Percentiles rank a stretch among this genome's conserved stretches.
Conservation (phyloP, 2,329 filamentous ascomycete genomes). For the Lomentospora prolificans region DNA sequence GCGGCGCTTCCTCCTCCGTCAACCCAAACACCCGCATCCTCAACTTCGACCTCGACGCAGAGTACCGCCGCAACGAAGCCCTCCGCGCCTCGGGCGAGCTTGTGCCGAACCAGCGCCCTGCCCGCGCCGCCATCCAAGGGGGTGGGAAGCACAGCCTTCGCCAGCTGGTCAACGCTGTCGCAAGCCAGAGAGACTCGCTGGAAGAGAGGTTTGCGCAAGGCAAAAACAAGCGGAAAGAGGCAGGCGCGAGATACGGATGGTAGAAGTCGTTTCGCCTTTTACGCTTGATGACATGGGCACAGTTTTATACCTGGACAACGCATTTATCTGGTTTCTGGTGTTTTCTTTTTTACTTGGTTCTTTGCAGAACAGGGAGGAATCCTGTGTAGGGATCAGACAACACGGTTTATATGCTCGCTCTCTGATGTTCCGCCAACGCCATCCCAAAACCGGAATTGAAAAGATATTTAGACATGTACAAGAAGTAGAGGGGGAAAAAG, state of each 20-base stretch:
- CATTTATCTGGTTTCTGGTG: neutral
- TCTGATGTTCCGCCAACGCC: constrained; percentile 1
- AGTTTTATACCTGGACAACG: too few relatives aligned
- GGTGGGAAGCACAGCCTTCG: constrained; percentile 69
- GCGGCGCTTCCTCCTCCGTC: constrained; percentile 29
- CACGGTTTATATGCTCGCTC: neutral
- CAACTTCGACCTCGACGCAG: constrained; percentile 80
- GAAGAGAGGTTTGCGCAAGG: constrained; percentile 87
- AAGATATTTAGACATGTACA: neutral
- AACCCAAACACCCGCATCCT: constrained; percentile 47
- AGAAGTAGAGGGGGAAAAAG: neutral
- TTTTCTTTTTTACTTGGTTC: neutral
- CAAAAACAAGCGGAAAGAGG: constrained; percentile 69
- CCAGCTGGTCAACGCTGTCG: constrained; percentile 76
- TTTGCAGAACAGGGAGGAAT: neutral
- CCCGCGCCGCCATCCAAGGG: constrained; percentile 71
- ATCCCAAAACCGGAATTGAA: neutral
- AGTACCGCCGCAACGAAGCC: constrained; percentile 78
- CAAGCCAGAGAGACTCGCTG: constrained; percentile 73
- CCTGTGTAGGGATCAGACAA: neutral
- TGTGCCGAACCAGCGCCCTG: constrained; percentile 66
- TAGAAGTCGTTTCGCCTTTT: too few relatives aligned
- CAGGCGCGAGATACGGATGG: constrained; percentile 79
- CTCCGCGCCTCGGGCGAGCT: constrained; percentile 61
- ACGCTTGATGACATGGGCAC: too few relatives aligned